Base-by-base conservation (phyloP, 495 filamentous ascomycete genomes). In the Xylaria grammica region DNA sequence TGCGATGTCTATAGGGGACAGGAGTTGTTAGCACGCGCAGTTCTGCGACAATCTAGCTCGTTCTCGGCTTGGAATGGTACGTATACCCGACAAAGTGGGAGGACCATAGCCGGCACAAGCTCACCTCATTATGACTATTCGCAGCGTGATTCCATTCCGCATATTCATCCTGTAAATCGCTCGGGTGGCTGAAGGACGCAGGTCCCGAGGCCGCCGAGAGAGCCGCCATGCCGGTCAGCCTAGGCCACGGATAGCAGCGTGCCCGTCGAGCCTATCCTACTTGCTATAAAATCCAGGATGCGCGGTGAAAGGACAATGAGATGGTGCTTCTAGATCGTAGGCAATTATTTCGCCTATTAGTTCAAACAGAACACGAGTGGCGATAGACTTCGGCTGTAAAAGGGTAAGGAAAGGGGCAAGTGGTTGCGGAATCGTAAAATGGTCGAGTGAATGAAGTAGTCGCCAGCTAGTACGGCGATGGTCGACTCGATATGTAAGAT, bases 101-200 rank as follows among this genome's bases (percentile, higher is more conserved):
- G 34, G 19, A 13, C 11, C 9, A 53, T n/a, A 62, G 40, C 29
- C 17, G 36, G 27, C 17, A 19, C 4, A 15, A 50, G 30, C 78
- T 74, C 54, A 81, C 79, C 69, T 81, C 76, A 68, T 74, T 59
- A 44, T 75, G 68, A 24, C 68, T 57, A 19, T 72, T 67, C 36
- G 81, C 71, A 52, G 79, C 68, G 65, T 82, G 80, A 62, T 82
- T 81, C 86, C 86, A 88, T 59, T 80, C 69, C 52, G 75, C 77
- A 53, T 73, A 74, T 34, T 75, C 77, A 51, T 78, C 82, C 63
- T 86, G 82, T 20, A 80, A 81, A 67, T 80, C 85, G 63, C 75
- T 78, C 30, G 83, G 79, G 53, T 82, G 81, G 56, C 80, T 82
- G 57, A 87, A 67, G 34, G 83, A 77, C 30, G 80, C 69, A 60